Evolutionary conservation across 2,329 filamentous ascomycete species (phyloP).

Genomic region (Beauveria australis): DNA sequence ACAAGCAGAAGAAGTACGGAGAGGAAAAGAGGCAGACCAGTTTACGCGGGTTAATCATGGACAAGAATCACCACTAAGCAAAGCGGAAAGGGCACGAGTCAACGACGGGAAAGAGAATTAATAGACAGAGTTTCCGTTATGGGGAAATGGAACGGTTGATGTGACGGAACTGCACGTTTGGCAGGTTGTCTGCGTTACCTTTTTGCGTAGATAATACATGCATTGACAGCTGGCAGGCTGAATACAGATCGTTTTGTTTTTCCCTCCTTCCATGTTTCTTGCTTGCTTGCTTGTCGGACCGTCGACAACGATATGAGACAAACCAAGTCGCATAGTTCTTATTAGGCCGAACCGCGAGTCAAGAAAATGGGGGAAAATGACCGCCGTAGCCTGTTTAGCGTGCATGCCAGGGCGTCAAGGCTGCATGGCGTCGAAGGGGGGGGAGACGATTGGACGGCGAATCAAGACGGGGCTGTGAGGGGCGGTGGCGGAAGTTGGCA

Average conservation of each 20-base stretch:
- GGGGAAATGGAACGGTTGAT: neutral
- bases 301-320: neutral
- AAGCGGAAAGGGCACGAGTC: neutral
- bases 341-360: neutral
- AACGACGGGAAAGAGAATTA: neutral
- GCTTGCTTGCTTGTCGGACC: too few relatives aligned
- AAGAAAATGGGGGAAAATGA: neutral
- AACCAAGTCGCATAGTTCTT: neutral
- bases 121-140: neutral
- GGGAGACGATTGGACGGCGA: neutral
- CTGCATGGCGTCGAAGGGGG: slow-evolving; percentile 1
- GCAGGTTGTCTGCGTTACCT: neutral
- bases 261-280: too few relatives aligned
- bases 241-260: neutral
- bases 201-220: too few relatives aligned
- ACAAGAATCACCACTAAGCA: neutral
- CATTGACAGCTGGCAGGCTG: too few relatives aligned
- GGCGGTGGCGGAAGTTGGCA: neutral
- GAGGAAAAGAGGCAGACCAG: neutral
- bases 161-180: neutral
- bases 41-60: neutral
- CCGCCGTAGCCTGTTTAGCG: neutral
- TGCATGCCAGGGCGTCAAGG: neutral
- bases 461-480: neutral
- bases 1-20: neutral